These are phyloP conservation scores for Pyrrhoderma noxium DNA, from an alignment of 1,284 basidiomycete species.

Conservation along the genomic window DNA sequence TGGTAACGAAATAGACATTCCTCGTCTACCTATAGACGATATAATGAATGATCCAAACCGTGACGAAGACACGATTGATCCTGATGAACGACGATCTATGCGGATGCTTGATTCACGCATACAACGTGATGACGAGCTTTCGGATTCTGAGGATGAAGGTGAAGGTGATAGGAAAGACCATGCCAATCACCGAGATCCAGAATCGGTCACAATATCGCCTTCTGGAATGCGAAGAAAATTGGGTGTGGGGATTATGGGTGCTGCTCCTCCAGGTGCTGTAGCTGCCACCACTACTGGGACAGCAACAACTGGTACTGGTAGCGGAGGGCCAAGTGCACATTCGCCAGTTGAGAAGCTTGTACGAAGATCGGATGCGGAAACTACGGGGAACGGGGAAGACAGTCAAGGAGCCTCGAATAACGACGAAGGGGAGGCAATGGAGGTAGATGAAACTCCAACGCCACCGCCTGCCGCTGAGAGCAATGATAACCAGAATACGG, in stretches of 20 bases:
- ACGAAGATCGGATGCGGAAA: constrained; percentile 3
- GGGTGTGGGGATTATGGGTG: constrained; percentile 60
- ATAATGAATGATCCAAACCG: constrained; percentile 69
- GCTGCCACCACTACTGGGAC: constrained; percentile 31
- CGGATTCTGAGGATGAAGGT: constrained; percentile 83
- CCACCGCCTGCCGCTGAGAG: background rate
- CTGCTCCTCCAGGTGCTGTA: constrained; percentile 48
- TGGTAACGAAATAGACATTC: constrained; percentile 49
- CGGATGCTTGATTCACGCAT: constrained; percentile 65
- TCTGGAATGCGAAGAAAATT: constrained; percentile 48
- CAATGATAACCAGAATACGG: background rate
- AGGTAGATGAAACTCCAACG: background rate
- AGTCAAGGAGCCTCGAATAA: no score
- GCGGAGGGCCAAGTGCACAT: constrained; percentile 17
- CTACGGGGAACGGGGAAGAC: background rate
- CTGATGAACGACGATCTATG: constrained; percentile 67
- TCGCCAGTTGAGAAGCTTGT: constrained; percentile 9
- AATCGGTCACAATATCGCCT: constrained; percentile 27
- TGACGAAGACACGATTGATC: constrained; percentile 74
- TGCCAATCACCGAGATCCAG: constrained; percentile 45
- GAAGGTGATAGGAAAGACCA: constrained; percentile 71
- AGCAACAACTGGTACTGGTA: constrained; percentile 3
- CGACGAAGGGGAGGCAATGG: background rate
- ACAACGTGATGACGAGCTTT: constrained; percentile 75
- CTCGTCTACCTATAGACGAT: constrained; percentile 73